Evolutionary conservation across 352 stramenopile genomes (phyloP), one percentile per base, ranked within the genome.

Genomic region (Pythium phragmiticola): DNA sequence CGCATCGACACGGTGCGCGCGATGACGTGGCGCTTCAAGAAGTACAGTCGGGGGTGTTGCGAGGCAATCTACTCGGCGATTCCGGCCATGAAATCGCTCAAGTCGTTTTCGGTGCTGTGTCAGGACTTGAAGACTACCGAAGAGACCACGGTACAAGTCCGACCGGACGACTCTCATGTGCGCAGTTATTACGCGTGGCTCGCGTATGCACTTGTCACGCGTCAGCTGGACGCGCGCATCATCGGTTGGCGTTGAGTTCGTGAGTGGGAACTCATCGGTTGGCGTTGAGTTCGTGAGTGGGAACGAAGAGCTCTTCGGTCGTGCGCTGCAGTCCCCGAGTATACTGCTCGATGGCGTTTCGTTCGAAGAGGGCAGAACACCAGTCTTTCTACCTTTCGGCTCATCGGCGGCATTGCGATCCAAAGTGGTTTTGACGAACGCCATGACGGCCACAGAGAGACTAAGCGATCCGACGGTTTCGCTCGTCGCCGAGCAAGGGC

Each of bases 141-240:
- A 30, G 26, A 30, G 4, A 39, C 34, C 11, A 39, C 34, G 3
- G 7, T 39, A 14, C 34, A 39, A 39, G 34, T 14, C 4, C 7
- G 34, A 1, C 7, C 34, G 3, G 21, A 37, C 37, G 21, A 37
- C 37, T 4, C n/a, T 4, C 6, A 19, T 4, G 26, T 42, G 12
- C 26, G 17, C 3, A 55, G 48, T 28, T 55, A 55, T 30, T 55
- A 55, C 28, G 48, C 53, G 17, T 59, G 53, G 53, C 37, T 59
- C 4, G 53, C 53, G 5, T 59, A 41, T 11, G 39, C 23, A 19
- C 14, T 59, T 12, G 42, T 7, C 8, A 6, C 13, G 12, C 3
- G 11, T 2, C 23, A 39, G 19, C 4, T 21, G 4, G 26, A 55
- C 2, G 9, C 48, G 12, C 19, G 17, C 45, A 3, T 19, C 13